phyloP scores from a whole-genome alignment of 2,329 filamentous ascomycete species.

The Microdochium paspali region DNA sequence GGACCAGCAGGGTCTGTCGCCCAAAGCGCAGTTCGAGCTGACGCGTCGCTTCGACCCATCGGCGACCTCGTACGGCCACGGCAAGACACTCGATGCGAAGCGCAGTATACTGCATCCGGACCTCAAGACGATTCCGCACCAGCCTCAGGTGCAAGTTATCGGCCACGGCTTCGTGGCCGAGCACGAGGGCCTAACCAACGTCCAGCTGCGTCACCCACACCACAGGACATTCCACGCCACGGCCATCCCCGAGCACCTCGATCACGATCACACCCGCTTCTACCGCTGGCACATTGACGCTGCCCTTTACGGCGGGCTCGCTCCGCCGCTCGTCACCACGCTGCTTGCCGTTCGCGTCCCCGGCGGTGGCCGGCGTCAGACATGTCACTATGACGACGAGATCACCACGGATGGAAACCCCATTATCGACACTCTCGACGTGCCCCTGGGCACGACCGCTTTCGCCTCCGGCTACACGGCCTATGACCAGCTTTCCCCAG shows the following conservation, averaged over 20 bases:
- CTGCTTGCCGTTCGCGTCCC: slow-evolving; percentile 68
- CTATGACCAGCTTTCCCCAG: slow-evolving; percentile 56
- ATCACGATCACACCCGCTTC: slow-evolving; percentile 44
- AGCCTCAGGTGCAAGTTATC: slow-evolving; percentile 73
- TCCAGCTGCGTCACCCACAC: slow-evolving; percentile 65
- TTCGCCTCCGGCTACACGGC: slow-evolving; percentile 65
- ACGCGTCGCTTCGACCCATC: slow-evolving; percentile 65
- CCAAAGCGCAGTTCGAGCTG: slow-evolving; percentile 64
- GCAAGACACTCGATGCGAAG: slow-evolving; percentile 59
- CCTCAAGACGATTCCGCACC: slow-evolving; percentile 70
- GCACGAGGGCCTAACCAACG: slow-evolving; percentile 62
- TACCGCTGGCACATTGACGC: slow-evolving; percentile 79
- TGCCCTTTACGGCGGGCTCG: slow-evolving; percentile 61
- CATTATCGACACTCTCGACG: slow-evolving; percentile 52
- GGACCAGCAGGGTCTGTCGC: slow-evolving; percentile 51
- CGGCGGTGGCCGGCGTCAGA: slow-evolving; percentile 49
- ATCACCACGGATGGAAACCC: too few species aligned
- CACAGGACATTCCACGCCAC: slow-evolving; percentile 68
- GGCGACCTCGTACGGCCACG: slow-evolving; percentile 61
- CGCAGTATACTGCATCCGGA: slow-evolving; percentile 66
- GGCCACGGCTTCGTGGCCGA: slow-evolving; percentile 61
- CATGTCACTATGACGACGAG: slow-evolving; percentile 64
- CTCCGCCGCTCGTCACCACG: slow-evolving; percentile 62
- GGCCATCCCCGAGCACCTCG: slow-evolving; percentile 43
- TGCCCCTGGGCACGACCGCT: slow-evolving; percentile 67